Conservation (phyloP, 257 asterid species). For the Knoxia roxburghii region DNA sequence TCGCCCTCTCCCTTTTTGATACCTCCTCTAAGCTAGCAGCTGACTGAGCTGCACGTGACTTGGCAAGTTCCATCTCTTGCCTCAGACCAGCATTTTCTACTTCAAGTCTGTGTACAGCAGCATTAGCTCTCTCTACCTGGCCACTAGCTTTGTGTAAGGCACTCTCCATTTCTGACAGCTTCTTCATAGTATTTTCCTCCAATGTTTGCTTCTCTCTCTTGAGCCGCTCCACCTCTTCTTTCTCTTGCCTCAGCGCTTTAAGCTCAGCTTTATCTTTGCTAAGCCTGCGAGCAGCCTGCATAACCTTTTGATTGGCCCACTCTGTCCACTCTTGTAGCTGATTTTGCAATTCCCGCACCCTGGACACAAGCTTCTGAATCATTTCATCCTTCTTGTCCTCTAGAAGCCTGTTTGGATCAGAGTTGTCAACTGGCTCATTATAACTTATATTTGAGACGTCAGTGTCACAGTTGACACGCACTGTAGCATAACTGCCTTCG, state of each 20-base stretch:
- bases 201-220: conserved; percentile 73
- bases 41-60: conserved; percentile 59
- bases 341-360: conserved; percentile 64
- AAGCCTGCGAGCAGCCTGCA: conserved; percentile 93
- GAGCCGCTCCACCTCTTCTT: conserved; percentile 81
- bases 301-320: conserved; percentile 98
- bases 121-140: conserved; percentile 74
- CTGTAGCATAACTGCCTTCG: conserved; percentile 40
- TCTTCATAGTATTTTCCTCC: conserved; percentile 74
- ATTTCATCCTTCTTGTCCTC: conserved; percentile 77
- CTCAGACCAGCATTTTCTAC: conserved; percentile 58
- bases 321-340: conserved; percentile 98
- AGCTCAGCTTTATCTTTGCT: conserved; percentile 89
- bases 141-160: conserved; percentile 78
- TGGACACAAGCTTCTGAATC: conserved; percentile 68
- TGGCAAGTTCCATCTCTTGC: conserved; percentile 84
- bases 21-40: conserved; percentile 77
- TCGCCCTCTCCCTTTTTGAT: conserved; percentile 68
- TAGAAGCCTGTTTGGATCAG: conserved; percentile 45
- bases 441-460: conserved; percentile 33
- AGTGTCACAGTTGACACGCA: conserved; percentile 42
- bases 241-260: conserved; percentile 82
- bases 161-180: conserved; percentile 79
- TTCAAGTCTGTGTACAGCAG: conserved; percentile 71
- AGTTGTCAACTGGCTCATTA: conserved; percentile 35